Evolutionary conservation across 78 protist genomes (phyloP).

Genomic region (Dictyostelium capitatum): DNA sequence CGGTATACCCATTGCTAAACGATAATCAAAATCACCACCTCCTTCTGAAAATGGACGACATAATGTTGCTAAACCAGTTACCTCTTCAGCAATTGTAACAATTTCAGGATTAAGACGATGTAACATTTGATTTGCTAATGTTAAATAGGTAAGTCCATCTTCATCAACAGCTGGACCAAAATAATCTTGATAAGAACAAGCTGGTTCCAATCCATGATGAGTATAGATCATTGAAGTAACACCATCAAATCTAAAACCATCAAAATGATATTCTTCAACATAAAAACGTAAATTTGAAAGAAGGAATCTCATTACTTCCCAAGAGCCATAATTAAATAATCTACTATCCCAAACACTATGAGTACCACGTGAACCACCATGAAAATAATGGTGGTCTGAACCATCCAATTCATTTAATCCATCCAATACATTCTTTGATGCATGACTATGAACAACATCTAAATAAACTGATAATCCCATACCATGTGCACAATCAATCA

Average conservation of each 20-base stretch:
- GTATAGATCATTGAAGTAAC: slow-evolving; percentile 94
- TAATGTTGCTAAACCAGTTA: slow-evolving; percentile 94
- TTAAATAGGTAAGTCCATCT: slow-evolving; percentile 92
- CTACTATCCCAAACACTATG: slow-evolving; percentile 95
- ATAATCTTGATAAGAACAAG: slow-evolving; percentile 92
- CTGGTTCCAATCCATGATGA: slow-evolving; percentile 93
- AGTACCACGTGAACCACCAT: slow-evolving; percentile 87
- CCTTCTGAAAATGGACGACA: slow-evolving; percentile 93
- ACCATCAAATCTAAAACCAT: slow-evolving; percentile 99
- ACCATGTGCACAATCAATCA: slow-evolving; percentile 93
- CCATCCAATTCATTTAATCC: slow-evolving; percentile 96
- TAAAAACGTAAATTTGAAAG: slow-evolving; percentile 90
- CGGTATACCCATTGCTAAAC: slow-evolving; percentile 95
- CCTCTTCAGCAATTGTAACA: slow-evolving; percentile 97
- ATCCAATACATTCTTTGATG: slow-evolving; percentile 88
- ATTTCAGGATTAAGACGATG: slow-evolving; percentile 57
- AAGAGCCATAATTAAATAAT: slow-evolving; percentile 93
- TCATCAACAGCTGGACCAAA: slow-evolving; percentile 90
- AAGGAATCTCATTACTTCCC: slow-evolving; percentile 95
- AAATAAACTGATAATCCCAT: slow-evolving; percentile 92
- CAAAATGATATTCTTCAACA: slow-evolving; percentile 91
- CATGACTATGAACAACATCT: slow-evolving; percentile 96
- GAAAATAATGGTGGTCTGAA: slow-evolving; percentile 93
- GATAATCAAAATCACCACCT: slow-evolving; percentile 98
- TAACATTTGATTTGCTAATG: slow-evolving; percentile 78